Evolutionary conservation across 148 eudicot species (phyloP), one percentile per base, ranked within the genome.

Genomic region (Rhododendron henanense): DNA sequence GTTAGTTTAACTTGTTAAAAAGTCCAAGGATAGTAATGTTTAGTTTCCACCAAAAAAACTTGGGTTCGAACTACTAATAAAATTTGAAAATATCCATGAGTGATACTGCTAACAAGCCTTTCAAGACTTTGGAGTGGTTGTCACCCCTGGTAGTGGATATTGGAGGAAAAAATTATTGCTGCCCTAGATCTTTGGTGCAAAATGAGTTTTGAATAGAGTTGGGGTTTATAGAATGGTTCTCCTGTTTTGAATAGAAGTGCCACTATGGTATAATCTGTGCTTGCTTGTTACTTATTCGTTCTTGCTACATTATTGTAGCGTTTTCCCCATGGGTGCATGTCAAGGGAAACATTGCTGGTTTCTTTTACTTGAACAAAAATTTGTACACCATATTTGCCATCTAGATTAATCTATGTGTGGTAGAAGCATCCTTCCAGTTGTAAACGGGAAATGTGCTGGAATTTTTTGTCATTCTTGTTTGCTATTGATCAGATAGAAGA

Each of bases 401-500:
- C 23, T 51, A 55, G 25, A n/a, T 19, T 48, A 21, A 37, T 9
- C 55, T 50, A 0, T 31, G 76, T 31, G 39, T 13, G 41, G 76
- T 71, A 31, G 39, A 71, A 31, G 18, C 76, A 71, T 71, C 76
- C 76, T 18, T 78, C 37, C 28, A 69, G 14, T 59, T 33, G 47
- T 33, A 31, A 57, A 28, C 15, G 8, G 23, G 47, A n/a, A 59
- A 18, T 63, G 51, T 16, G 1, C 23, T 85, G 23, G 28, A 63
- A 79, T 82, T 39, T 87, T 76, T 18, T 48, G 48, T n/a, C 37
- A 71, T 33, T 71, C 76, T 41, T 75, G 25, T 87, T 77, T 79
- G 16, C 25, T 79, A 37, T 63, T 86, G 87, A 83, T 16, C 88
- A 96, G 98, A 87, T 75, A 69, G 91, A 75, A 63, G 92, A 94